phyloP scores from a whole-genome alignment of 768 basidiomycete species.

The Scleroderma bovista region DNA sequence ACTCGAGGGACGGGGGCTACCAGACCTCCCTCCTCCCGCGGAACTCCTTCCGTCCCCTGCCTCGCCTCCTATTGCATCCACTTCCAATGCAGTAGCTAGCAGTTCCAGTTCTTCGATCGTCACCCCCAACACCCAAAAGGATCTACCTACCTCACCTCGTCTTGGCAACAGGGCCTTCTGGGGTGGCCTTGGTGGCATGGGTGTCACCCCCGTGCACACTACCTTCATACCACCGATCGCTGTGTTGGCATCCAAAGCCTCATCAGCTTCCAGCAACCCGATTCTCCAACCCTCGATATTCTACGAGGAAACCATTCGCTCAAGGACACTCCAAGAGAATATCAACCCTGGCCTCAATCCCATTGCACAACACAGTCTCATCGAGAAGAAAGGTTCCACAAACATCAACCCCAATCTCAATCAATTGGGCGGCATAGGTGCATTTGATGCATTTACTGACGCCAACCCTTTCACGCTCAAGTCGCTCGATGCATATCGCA shows the following conservation, averaged over 20 bases:
- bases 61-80: slow-evolving; percentile 37
- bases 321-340: slow-evolving; percentile 19
- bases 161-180: slow-evolving; percentile 58
- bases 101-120: slow-evolving; percentile 32
- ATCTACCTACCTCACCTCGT: slow-evolving; percentile 60
- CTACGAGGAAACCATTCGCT: slow-evolving; percentile 22
- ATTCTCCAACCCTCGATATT: slow-evolving; percentile 28
- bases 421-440: slow-evolving; percentile 27
- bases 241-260: slow-evolving; percentile 23
- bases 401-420: slow-evolving; percentile 26
- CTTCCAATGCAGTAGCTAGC: slow-evolving; percentile 11
- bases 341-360: slow-evolving; percentile 25
- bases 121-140: slow-evolving; percentile 73
- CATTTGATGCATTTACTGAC: slow-evolving; percentile 78
- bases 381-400: slow-evolving; percentile 30
- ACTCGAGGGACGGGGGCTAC: slow-evolving; percentile 55
- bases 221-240: slow-evolving; percentile 72
- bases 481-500: slow-evolving; percentile 77
- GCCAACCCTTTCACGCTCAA: slow-evolving; percentile 83
- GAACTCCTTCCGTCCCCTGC: slow-evolving; percentile 33
- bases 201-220: slow-evolving; percentile 80
- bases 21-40: slow-evolving; percentile 41
- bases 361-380: slow-evolving; percentile 6
- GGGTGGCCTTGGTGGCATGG: slow-evolving; percentile 70
- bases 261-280: slow-evolving; percentile 16